Base-by-base conservation (phyloP, 2,329 filamentous ascomycete genomes). In the Xylaria sp. region DNA sequence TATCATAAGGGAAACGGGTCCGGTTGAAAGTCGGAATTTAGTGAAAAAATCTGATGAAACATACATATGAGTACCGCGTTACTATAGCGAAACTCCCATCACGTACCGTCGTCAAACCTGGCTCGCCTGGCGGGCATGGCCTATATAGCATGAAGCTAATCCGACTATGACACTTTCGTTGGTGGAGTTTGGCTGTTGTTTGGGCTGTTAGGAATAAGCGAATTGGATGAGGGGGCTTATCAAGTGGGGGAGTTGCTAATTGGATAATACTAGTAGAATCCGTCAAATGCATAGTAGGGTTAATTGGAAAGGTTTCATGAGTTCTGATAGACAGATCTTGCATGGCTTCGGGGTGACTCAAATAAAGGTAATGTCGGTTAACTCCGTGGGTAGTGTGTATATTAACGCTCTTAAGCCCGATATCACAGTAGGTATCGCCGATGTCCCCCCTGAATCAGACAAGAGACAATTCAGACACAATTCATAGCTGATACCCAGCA, bases 391-490 rank as follows among this genome's bases (percentile, higher is more conserved):
- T 6, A 39, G n/a, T 12, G 3, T 8, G n/a, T 20, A 55, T 20
- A 36, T 31, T 9, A 52, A 15, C 25, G 8, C 33, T 56, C n/a
- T 39, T 56, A 56, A 56, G 10, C 33, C 54, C 33, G 31, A 56
- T 23, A 28, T 46, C 49, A 31, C 28, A 52, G 12, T 18, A 25
- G 33, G 33, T 56, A 56, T 56, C 33, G 54, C 54, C 54, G 54
- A 56, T 23, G 31, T n/a, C 10, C 20, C 52, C 28, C 10, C 20
- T 33, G 8, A 13, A 4, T 20, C 54, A 56, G n/a, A n/a, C 6
- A 9, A 55, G 28, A 36, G 28, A 31, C n/a, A 18, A 55, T 55
- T 55, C 18, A 9, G 20, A 36, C 15, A 31, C n/a, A 18, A 55
- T 55, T 55, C 18, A 9, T 9, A 31, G 28, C 28, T 15, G 13